Base-by-base conservation (phyloP, 1,284 basidiomycete genomes). In the Sphaerobolus stellatus region DNA sequence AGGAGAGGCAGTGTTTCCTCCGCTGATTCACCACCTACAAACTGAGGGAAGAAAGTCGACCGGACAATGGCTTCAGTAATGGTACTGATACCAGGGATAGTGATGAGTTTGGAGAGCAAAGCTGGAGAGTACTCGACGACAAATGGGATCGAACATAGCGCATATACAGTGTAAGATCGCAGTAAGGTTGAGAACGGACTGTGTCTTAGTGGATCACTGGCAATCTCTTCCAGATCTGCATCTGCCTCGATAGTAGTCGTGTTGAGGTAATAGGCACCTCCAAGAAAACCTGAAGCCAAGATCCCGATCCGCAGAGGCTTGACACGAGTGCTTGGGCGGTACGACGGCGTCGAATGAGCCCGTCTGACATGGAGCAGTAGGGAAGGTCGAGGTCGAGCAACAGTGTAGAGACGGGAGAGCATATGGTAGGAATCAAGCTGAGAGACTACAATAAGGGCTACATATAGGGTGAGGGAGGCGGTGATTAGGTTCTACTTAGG, bases 21-120 rank as follows among this genome's bases (percentile, higher is more conserved):
- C 0, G 88, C 87, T 0, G 88, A 87, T 58, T 96, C 93, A 4
- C 90, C 92, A 1, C 92, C 92, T 5, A 95, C 92, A 63, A 97
- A 97, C 70, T 92, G 90, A 47, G 81, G 76, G 66, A 95, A 97
- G 75, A 97, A 97, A 2, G 94, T 96, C 27, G 77, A 71, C 43
- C 91, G 78, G 9, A 96, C 86, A 56, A 91, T 67, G 6, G 76
- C 77, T 66, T 93, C 86, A 2, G 88, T 84, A 38, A 92, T 59
- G 47, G 80, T 72, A 56, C 75, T 80, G 1, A 95, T 57, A 3
- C 84, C 81, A 1, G 94, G 92, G 13, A 92, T 72, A 51, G 78
- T 75, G 1, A 81, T 76, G 33, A 90, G 68, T 2, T 76, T 65
- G 24, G 80, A 71, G 44, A 97, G 77, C n/a, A 96, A 72, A 31